These are phyloP conservation scores for Aureobasidium lini DNA, from an alignment of 2,329 filamentous ascomycete genomes.

Conservation along the genomic window DNA sequence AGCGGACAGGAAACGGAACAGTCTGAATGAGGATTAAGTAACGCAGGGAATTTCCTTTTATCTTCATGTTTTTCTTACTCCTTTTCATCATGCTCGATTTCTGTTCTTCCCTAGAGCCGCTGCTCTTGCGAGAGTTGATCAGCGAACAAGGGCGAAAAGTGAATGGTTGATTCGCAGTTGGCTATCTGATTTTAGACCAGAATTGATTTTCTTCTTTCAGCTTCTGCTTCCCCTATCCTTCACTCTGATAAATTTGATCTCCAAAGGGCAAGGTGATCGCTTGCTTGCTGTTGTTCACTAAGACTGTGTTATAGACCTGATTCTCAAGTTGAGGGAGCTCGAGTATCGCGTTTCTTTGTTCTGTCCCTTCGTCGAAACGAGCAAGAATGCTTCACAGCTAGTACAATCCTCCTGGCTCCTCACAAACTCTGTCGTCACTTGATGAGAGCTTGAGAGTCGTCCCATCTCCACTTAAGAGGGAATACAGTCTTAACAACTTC, in stretches of 20 bases:
- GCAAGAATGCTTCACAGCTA: too few relatives aligned
- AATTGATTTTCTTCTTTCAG: constrained; percentile 7
- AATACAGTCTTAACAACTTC: too few relatives aligned
- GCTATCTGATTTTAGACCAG: constrained; percentile 11
- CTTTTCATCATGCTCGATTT: constrained; percentile 1
- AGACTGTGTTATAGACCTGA: too few relatives aligned
- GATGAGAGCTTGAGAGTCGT: too few relatives aligned
- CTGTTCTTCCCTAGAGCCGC: constrained; percentile 1
- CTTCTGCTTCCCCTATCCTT: background rate
- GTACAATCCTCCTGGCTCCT: too few relatives aligned
- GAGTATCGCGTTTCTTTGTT: too few relatives aligned
- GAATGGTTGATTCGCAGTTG: background rate
- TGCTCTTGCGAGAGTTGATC: background rate
- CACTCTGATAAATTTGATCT: background rate
- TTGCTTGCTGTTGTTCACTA: too few relatives aligned
- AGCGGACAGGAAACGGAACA: constrained; percentile 1
- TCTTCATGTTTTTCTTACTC: constrained; percentile 2
- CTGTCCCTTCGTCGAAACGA: too few relatives aligned
- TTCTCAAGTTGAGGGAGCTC: too few relatives aligned
- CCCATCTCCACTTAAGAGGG: too few relatives aligned
- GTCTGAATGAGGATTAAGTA: constrained; percentile 1
- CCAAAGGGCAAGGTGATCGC: too few relatives aligned
- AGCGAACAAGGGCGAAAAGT: constrained; percentile 7
- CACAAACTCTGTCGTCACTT: too few relatives aligned
- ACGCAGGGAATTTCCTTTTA: constrained; percentile 7